Conservation (phyloP, 148 eudicot genomes). For the Camellia sinensis region DNA sequence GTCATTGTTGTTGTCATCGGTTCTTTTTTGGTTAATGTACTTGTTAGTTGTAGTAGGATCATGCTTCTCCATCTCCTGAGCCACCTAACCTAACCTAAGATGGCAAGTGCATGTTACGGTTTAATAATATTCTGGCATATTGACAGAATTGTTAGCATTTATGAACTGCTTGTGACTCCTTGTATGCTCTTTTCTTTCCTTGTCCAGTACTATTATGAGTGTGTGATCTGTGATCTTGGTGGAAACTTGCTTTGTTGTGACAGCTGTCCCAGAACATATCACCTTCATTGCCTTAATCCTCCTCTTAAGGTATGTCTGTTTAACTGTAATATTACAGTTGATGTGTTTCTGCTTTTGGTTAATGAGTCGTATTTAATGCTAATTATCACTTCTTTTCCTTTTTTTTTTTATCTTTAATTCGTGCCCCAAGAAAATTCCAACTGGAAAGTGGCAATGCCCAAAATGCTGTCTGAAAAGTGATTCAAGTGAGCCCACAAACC, state of each 20-base stretch:
- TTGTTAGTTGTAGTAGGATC: neutral
- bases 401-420: conserved; percentile 10
- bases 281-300: conserved; percentile 86
- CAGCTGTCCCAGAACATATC: conserved; percentile 85
- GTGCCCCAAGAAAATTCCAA: conserved; percentile 61
- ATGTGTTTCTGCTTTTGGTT: conserved; percentile 11
- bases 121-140: neutral
- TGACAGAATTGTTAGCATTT: conserved; percentile 6
- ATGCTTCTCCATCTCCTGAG: neutral
- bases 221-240: conserved; percentile 83
- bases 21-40: neutral
- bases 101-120: neutral
- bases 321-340: neutral
- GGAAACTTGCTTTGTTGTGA: conserved; percentile 89
- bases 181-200: conserved; percentile 25
- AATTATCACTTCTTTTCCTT: conserved; percentile 9
- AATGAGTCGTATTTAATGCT: neutral
- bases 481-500: conserved; percentile 27
- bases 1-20: neutral
- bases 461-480: conserved; percentile 43
- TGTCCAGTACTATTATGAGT: conserved; percentile 78
- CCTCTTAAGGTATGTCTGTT: conserved; percentile 69
- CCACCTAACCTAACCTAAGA: neutral
- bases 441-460: conserved; percentile 89
- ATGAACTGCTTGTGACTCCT: conserved; percentile 12